A percentile compares a stretch with the other conserved stretches of the same genome.
Conservation (phyloP, 495 filamentous ascomycete species). For the Pyrenula massariospora region DNA sequence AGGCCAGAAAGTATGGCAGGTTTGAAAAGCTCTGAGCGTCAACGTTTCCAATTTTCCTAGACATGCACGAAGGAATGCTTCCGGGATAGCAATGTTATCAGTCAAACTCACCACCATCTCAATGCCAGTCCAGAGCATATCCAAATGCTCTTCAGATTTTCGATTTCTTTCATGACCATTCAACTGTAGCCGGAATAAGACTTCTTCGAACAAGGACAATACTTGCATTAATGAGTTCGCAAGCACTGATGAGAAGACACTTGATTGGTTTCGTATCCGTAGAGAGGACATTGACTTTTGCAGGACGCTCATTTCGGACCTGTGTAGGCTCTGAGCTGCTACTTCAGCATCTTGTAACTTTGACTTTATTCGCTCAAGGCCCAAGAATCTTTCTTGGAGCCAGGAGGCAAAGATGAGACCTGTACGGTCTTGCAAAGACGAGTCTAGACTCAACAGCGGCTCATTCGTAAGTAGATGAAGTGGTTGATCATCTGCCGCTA, state of each 20-base stretch:
- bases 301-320: not conserved
- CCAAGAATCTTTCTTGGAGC: not conserved
- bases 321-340: not conserved
- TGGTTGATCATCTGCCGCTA: constrained; percentile 7
- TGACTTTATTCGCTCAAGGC: not conserved
- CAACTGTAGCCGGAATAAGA: not conserved
- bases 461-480: constrained; percentile 34
- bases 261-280: not conserved
- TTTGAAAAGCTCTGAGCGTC: not conserved
- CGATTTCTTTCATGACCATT: not conserved
- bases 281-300: not conserved
- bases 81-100: not conserved
- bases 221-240: not conserved
- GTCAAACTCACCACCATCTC: not conserved
- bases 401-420: not conserved
- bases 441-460: constrained; percentile 11
- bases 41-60: not conserved
- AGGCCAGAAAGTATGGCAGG: not conserved
- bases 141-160: not conserved
- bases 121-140: not conserved
- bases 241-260: not conserved
- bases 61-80: not conserved
- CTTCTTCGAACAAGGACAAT: not conserved
- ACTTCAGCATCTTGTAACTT: not conserved
- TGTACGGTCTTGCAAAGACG: too few species aligned